A percentile compares a stretch with the other conserved stretches of the same genome.
Conservation (phyloP, 2,329 filamentous ascomycete genomes). For the Berkeleyomyces basicola region DNA sequence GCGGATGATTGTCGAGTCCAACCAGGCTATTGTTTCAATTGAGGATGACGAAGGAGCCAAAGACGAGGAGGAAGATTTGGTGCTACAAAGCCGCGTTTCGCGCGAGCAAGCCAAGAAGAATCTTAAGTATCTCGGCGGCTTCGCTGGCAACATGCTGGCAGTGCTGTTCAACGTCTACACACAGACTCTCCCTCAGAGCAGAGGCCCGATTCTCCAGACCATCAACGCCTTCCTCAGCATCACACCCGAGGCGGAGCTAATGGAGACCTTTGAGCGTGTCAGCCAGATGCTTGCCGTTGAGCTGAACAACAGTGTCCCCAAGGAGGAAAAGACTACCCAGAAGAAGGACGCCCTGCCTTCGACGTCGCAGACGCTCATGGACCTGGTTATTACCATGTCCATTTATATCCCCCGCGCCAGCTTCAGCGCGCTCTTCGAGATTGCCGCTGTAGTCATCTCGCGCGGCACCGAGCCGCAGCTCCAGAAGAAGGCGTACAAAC, state of each 20-base stretch:
- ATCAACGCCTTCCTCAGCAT: constrained; percentile 92
- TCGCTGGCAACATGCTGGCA: constrained; percentile 77
- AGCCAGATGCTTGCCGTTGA: constrained; percentile 66
- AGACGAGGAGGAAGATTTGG: constrained; percentile 51
- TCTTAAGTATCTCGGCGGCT: constrained; percentile 59
- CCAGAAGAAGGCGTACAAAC: constrained; percentile 98
- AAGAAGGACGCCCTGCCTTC: constrained; percentile 61
- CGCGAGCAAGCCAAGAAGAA: constrained; percentile 64
- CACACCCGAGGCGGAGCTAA: constrained; percentile 59
- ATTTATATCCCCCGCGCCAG: constrained; percentile 80
- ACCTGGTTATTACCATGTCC: constrained; percentile 89
- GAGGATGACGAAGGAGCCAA: constrained; percentile 42
- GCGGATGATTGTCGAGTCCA: constrained; percentile 79
- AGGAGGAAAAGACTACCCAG: constrained; percentile 43
- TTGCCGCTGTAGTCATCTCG: constrained; percentile 68
- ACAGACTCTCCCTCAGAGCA: constrained; percentile 81
- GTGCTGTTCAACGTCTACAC: constrained; percentile 99
- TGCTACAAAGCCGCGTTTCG: constrained; percentile 63
- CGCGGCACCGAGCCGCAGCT: constrained; percentile 75
- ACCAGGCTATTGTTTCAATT: constrained; percentile 59
- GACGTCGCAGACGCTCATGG: constrained; percentile 87
- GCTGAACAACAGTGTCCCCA: constrained; percentile 37
- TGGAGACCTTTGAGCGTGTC: constrained; percentile 77
- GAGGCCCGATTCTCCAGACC: constrained; percentile 79
- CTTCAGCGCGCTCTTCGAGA: constrained; percentile 70